Conservation (phyloP, 1,139 yeast species). For the Zygosaccharomyces pseudobailii region DNA sequence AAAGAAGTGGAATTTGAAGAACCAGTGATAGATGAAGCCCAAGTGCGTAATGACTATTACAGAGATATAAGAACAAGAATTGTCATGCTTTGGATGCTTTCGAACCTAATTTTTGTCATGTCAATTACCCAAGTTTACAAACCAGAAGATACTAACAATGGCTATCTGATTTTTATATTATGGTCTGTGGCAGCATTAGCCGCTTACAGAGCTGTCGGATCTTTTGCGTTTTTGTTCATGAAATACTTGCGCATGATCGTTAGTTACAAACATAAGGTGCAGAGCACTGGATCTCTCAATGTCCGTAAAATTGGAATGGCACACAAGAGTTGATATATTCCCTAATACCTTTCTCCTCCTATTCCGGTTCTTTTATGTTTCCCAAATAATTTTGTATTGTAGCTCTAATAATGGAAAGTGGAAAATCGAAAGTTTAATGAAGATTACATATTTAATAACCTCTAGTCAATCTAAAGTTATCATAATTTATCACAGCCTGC, state of each 20-base stretch:
- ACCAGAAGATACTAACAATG: slow-evolving; percentile 61
- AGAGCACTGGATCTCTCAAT: slow-evolving; percentile 27
- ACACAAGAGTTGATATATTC: slow-evolving; percentile 10
- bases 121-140: slow-evolving; percentile 77
- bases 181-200: slow-evolving; percentile 91
- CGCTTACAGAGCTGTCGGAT: slow-evolving; percentile 72
- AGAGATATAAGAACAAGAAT: slow-evolving; percentile 91
- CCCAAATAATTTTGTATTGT: background rate
- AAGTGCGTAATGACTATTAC: slow-evolving; percentile 77
- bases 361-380: background rate
- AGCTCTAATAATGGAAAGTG: background rate
- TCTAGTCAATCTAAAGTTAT: slow-evolving; percentile 27
- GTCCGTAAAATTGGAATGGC: slow-evolving; percentile 17
- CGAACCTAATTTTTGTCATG: slow-evolving; percentile 76
- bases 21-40: slow-evolving; percentile 36
- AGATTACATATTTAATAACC: slow-evolving; percentile 7
- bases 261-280: slow-evolving; percentile 38
- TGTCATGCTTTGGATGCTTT: slow-evolving; percentile 85
- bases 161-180: slow-evolving; percentile 73
- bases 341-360: background rate
- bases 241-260: slow-evolving; percentile 38
- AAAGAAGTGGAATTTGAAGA: slow-evolving; percentile 48
- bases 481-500: slow-evolving; percentile 56
- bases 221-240: slow-evolving; percentile 57
- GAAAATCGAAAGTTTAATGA: background rate